phyloP scores from a whole-genome alignment of 768 basidiomycete species.

The Lenzites betulinus region DNA sequence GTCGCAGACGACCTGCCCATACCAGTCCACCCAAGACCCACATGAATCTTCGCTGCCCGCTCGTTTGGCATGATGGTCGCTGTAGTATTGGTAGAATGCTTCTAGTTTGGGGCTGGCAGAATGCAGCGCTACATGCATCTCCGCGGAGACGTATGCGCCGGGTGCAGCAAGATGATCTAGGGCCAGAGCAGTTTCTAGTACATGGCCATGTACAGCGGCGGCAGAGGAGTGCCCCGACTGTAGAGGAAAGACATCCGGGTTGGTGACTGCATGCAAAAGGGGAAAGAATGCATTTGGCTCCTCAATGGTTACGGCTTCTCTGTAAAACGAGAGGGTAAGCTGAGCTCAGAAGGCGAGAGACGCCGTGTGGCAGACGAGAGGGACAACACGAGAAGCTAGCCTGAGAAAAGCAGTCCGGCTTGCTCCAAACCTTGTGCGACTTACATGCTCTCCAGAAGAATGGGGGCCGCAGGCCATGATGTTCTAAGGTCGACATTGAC shows the following conservation, averaged over 20 bases:
- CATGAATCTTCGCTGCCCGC: constrained; percentile 41
- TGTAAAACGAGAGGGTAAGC: constrained; percentile 33
- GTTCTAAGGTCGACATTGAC: constrained; percentile 40
- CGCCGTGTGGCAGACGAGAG: not conserved
- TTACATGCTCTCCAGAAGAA: constrained; percentile 37
- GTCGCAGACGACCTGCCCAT: constrained; percentile 72
- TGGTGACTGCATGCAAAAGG: constrained; percentile 64
- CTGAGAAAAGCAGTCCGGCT: not conserved
- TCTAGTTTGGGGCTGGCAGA: constrained; percentile 79
- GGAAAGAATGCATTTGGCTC: constrained; percentile 75
- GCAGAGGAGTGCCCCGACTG: constrained; percentile 40
- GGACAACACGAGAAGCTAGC: not conserved
- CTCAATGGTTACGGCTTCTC: constrained; percentile 81
- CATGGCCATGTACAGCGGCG: constrained; percentile 55
- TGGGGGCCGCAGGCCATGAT: constrained; percentile 38
- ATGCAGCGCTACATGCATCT: constrained; percentile 77
- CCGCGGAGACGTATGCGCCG: constrained; percentile 55
- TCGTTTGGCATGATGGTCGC: constrained; percentile 30
- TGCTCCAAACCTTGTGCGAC: constrained; percentile 6
- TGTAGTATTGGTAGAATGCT: constrained; percentile 80
- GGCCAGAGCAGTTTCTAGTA: constrained; percentile 51
- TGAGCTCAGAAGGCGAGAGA: not conserved
- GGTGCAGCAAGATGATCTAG: constrained; percentile 51
- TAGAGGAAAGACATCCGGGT: constrained; percentile 44
- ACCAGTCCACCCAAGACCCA: constrained; percentile 85